Evolutionary conservation across 352 stramenopile species (phyloP), one percentile per base, ranked within the genome.

Genomic region (Phytopythium sindhum): DNA sequence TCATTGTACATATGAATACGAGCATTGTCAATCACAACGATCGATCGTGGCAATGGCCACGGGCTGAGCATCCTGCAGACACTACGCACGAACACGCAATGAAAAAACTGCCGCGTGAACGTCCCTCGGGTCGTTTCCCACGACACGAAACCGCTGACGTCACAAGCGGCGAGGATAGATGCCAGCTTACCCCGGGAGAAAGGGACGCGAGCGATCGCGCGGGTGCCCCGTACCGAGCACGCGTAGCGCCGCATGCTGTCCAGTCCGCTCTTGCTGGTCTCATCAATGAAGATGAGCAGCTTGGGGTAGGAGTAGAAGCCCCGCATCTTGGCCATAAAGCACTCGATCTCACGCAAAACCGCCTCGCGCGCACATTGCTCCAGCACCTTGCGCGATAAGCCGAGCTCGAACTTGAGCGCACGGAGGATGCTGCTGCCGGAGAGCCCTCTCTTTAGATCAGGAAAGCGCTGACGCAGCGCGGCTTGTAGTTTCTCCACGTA

Each of bases 1-100:
- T 75, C 61, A 1, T 4, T 8, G 28, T 69, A 75, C 68, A 75
- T 75, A 41, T 72, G 64, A 26, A 67, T 72, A 1, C 45, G 23
- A 0, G 61, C 68, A 35, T 72, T 75, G 53, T 75, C 68, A 6
- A 75, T 4, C 0, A 72, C 28, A 2, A 69, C 66, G 23, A 75
- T 75, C 2, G 65, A 75, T 14, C 61, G 45, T 21, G 61, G 68
- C 4, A 72, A 37, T 1, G 64, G 61, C 57, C 52, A 67, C 7
- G 68, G 64, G 26, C 65, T 72, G 2, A 75, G 47, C 31, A 5
- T 37, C 15, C 26, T 39, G 54, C 14, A 65, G 12, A 10, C 37
- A 9, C 26, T 55, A 0, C 24, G 21, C 0, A 63, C 21, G 26
- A 67, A 64, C 2, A 45, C 47, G 2, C 47, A 14, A 39, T 61